Evolutionary conservation across 257 asterid genomes (phyloP).

Genomic region (Apocynum venetum): DNA sequence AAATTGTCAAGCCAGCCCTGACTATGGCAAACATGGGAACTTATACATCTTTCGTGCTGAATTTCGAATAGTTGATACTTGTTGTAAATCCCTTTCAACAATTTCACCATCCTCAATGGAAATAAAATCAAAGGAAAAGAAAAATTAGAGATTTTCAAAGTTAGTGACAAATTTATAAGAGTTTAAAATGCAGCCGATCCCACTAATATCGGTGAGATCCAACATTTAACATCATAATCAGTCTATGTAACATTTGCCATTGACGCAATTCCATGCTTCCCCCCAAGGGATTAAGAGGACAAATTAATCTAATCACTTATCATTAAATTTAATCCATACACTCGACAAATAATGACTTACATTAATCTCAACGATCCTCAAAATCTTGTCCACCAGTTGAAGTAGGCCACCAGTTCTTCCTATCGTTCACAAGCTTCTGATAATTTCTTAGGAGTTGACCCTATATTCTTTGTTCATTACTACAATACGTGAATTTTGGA

Average conservation of each 20-base stretch:
- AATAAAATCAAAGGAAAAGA: too few species aligned
- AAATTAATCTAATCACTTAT: not conserved
- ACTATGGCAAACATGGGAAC: too few species aligned
- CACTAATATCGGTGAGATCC: constrained; percentile 1
- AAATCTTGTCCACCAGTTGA: constrained; percentile 13
- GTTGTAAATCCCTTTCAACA: too few species aligned
- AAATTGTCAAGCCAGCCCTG: too few species aligned
- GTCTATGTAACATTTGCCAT: not conserved
- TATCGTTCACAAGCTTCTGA: too few species aligned
- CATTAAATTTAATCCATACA: not conserved
- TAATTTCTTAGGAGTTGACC: not conserved
- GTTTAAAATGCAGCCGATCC: not conserved
- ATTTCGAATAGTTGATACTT: too few species aligned
- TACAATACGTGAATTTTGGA: not conserved
- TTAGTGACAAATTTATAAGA: too few species aligned
- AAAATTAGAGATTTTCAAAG: too few species aligned
- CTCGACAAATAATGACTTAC: too few species aligned
- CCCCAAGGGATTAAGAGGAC: not conserved
- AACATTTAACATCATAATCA: not conserved
- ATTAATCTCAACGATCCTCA: not conserved
- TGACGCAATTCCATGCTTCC: constrained; percentile 14
- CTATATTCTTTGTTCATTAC: not conserved
- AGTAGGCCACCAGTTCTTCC: constrained; percentile 5
- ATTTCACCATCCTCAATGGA: too few species aligned
- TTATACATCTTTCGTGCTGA: too few species aligned